Evolutionary conservation across 768 basidiomycete species (phyloP).

Genomic region (Crepidotus variabilis): DNA sequence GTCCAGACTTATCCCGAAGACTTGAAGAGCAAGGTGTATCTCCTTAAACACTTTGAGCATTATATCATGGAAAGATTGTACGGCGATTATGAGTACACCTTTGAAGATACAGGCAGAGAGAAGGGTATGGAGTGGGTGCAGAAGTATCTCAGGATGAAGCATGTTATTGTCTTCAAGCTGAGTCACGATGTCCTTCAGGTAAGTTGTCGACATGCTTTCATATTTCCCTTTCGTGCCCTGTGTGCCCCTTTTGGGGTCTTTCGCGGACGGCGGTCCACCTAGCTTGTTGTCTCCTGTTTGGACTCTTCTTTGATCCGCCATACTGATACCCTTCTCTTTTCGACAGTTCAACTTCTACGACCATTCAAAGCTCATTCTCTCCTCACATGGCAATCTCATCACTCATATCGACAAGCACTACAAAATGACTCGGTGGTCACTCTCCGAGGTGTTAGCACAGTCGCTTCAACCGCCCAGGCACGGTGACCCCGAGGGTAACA

Average conservation of each 20-base stretch:
- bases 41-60: slow-evolving; percentile 89
- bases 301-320: not conserved
- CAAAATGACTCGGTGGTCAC: slow-evolving; percentile 66
- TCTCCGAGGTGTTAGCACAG: slow-evolving; percentile 66
- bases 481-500: slow-evolving; percentile 51
- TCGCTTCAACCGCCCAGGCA: slow-evolving; percentile 32
- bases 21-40: slow-evolving; percentile 85
- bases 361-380: slow-evolving; percentile 92
- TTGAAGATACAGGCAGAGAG: slow-evolving; percentile 57
- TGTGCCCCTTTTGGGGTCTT: too few relatives aligned
- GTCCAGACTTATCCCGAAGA: slow-evolving; percentile 74
- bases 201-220: too few relatives aligned
- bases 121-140: slow-evolving; percentile 95
- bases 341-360: slow-evolving; percentile 98
- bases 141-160: slow-evolving; percentile 94
- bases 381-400: slow-evolving; percentile 70
- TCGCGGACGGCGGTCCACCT: not conserved
- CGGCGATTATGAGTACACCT: slow-evolving; percentile 82
- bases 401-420: slow-evolving; percentile 93
- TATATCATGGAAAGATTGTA: slow-evolving; percentile 93
- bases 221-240: not conserved
- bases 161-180: slow-evolving; percentile 94
- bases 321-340: slow-evolving; percentile 9
- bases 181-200: slow-evolving; percentile 97
- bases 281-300: not conserved